Base-by-base conservation (phyloP, 2,329 filamentous ascomycete species). In the Cyanodermella asteris region DNA sequence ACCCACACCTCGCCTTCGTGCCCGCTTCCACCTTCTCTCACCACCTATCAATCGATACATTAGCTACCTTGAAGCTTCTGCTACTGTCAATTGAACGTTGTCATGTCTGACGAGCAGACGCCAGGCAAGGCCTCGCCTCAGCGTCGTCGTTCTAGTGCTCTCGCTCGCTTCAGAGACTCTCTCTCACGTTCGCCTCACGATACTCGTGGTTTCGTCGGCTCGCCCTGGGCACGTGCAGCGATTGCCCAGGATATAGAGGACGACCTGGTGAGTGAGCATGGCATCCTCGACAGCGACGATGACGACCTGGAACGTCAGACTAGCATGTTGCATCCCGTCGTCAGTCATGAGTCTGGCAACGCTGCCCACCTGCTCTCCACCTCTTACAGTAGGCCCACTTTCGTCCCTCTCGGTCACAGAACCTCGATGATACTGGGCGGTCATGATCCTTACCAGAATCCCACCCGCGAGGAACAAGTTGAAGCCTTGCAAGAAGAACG, bases 301-400 rank as follows among this genome's bases (percentile, higher is more conserved):
- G 47, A 55, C 50, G 22, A 38, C 39, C 7, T 39, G 42, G 20
- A 37, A 40, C 15, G 33, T n/a, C 59, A 52, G 28, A 53, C 47
- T 41, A 59, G 58, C 37, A 36, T 3, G 17, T 32, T 22, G 45
- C 47, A 25, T 51, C 53, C 7, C 37, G 55, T 26, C 48, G 51
- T 34, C 47, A 53, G 23, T 34, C 44, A 11, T 44, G 45, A 34
- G 43, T 45, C 35, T 28, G 47, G 32, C 30, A 52, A 28, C 34
- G 45, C 11, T 45, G 39, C 15, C 13, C 23, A 19, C 17, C 16
- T 10, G 5, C 13, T 20, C 62, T 64, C 10, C 11, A 60, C 63
- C 18, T 64, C 64, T 16, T 91, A 87, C 50, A 67, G 75, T 28
- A 64, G 80, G 22, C 77, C 80, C 1, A 75, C 69, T 36, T 74